Evolutionary conservation across 2,329 filamentous ascomycete species (phyloP).

Genomic region (Phialemoniopsis sp.): DNA sequence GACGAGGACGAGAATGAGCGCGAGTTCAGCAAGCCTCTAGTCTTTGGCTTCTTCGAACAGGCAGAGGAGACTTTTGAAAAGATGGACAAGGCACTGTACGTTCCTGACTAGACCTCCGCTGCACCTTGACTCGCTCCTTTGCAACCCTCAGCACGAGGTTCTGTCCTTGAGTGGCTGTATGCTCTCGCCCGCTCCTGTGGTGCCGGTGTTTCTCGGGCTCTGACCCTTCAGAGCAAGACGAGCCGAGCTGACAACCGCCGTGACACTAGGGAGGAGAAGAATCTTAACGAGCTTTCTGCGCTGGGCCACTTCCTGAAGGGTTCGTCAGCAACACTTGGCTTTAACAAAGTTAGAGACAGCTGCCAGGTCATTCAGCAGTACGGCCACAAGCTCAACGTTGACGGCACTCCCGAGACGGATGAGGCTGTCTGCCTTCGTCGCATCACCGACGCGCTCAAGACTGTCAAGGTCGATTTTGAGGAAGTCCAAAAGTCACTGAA

Average conservation of each 20-base stretch:
- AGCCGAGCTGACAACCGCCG: too few relatives aligned
- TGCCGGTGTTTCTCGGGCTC: too few relatives aligned
- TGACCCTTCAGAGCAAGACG: too few relatives aligned
- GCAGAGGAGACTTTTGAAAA: conserved; percentile 79
- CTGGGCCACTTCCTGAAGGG: conserved; percentile 97
- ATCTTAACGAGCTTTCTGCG: conserved; percentile 72
- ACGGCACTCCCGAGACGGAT: conserved; percentile 64
- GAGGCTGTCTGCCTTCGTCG: conserved; percentile 63
- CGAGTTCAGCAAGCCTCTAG: conserved; percentile 86
- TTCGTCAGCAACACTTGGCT: conserved; percentile 88
- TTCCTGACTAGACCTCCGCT: conserved; percentile 11
- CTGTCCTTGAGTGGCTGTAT: not conserved
- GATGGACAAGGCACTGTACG: conserved; percentile 83
- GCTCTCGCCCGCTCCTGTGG: too few relatives aligned
- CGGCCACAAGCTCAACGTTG: conserved; percentile 76
- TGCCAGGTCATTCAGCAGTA: conserved; percentile 97
- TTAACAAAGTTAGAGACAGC: conserved; percentile 84
- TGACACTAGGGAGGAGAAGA: conserved; percentile 51
- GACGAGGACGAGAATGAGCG: conserved; percentile 82
- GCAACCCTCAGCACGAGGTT: too few relatives aligned
- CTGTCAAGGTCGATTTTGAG: conserved; percentile 72
- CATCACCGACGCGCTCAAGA: conserved; percentile 65
- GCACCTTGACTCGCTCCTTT: not conserved
- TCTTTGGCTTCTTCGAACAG: conserved; percentile 90
- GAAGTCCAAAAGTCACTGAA: conserved; percentile 68